phyloP scores from a whole-genome alignment of 2,329 filamentous ascomycete genomes.

The Diaporthe australafricana region DNA sequence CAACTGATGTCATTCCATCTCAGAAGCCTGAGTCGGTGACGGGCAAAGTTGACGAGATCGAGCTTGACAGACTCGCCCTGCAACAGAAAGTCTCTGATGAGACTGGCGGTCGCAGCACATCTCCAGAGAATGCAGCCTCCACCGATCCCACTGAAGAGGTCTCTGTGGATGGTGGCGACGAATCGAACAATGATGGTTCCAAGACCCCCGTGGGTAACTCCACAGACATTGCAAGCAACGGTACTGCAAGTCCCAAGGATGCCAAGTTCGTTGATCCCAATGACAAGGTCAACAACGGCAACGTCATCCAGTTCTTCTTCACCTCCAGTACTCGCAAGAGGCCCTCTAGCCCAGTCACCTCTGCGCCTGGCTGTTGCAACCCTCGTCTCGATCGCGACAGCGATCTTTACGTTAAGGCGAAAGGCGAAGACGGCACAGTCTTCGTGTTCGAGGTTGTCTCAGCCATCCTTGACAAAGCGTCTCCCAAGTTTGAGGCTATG shows the following conservation, averaged over 20 bases:
- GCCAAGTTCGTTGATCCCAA: constrained; percentile 26
- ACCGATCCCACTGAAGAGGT: not conserved
- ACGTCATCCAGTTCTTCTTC: constrained; percentile 32
- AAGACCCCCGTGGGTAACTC: not conserved
- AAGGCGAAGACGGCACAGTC: constrained; percentile 7
- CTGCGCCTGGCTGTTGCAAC: constrained; percentile 27
- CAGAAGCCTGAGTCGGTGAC: not conserved
- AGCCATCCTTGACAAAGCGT: constrained; percentile 29
- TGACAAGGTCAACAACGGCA: constrained; percentile 26
- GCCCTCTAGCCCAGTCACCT: constrained; percentile 19
- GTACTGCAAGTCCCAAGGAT: not conserved
- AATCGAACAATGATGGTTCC: not conserved
- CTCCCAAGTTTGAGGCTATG: constrained; percentile 34
- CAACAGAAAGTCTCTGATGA: not conserved
- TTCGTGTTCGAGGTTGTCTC: constrained; percentile 36
- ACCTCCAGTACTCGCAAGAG: constrained; percentile 17
- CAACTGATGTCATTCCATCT: not conserved
- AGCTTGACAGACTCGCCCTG: not conserved
- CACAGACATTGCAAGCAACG: not conserved
- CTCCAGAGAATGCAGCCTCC: not conserved
- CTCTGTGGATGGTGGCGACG: not conserved
- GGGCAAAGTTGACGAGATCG: not conserved
- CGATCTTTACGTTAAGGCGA: constrained; percentile 36
- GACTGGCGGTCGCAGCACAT: not conserved
- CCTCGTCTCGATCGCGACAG: constrained; percentile 24